Percentiles rank a stretch among this genome's conserved stretches.
phyloP scores from a whole-genome alignment of 305 asterid genomes.

The Solanum hybrid region DNA sequence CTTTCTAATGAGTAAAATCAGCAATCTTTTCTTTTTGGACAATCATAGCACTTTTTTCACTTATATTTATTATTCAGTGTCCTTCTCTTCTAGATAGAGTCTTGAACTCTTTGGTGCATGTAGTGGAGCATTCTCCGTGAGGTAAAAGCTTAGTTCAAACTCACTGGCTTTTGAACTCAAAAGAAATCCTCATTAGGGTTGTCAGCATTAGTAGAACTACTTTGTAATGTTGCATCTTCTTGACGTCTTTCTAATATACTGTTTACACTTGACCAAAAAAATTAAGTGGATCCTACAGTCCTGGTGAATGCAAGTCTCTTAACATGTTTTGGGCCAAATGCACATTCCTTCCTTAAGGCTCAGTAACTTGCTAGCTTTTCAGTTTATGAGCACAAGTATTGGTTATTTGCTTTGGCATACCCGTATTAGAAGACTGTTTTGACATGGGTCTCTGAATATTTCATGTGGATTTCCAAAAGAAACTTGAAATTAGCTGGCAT shows the following conservation, averaged over 20 bases:
- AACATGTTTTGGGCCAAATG: neutral
- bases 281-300: neutral
- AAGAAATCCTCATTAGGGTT: neutral
- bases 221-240: neutral
- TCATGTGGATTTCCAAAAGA: neutral
- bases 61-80: neutral
- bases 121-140: neutral
- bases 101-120: neutral
- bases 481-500: neutral
- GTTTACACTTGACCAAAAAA: neutral
- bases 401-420: neutral
- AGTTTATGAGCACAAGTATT: neutral
- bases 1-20: neutral
- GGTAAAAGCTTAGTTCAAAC: neutral
- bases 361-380: neutral
- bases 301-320: neutral
- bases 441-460: neutral
- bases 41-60: neutral
- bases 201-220: neutral
- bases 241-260: neutral
- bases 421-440: neutral
- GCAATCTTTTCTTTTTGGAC: neutral
- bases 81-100: neutral
- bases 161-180: neutral
- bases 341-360: neutral